A percentile compares a stretch with the other conserved stretches of the same genome.
Conservation (phyloP, 176 grass and related monocot genomes). For the Phragmites australis region DNA sequence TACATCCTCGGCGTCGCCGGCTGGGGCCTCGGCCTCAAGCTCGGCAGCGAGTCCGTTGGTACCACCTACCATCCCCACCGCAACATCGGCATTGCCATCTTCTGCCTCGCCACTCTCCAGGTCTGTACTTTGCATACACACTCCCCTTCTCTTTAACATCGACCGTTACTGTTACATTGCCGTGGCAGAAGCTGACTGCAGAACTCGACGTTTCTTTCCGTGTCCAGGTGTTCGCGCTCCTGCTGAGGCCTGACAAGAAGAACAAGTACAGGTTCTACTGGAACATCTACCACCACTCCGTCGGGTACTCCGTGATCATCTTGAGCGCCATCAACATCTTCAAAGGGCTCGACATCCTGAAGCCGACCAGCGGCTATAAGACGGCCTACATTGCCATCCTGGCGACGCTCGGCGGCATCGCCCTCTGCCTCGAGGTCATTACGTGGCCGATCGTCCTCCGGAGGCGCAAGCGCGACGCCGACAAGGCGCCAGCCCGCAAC, state of each 20-base stretch:
- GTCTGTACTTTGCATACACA: too few species aligned
- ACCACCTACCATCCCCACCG: conserved; percentile 55
- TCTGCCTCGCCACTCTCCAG: conserved; percentile 72
- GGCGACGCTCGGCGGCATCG: conserved; percentile 51
- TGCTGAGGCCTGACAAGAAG: conserved; percentile 80
- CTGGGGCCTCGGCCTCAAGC: conserved; percentile 90
- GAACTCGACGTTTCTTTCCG: too few species aligned
- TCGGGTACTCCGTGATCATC: conserved; percentile 74
- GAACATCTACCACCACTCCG: conserved; percentile 81
- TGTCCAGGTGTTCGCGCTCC: conserved; percentile 71
- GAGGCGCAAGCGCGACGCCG: conserved; percentile 34
- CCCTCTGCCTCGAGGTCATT: conserved; percentile 63
- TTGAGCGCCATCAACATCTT: conserved; percentile 77
- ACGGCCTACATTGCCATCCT: conserved; percentile 71
- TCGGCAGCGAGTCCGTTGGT: conserved; percentile 82
- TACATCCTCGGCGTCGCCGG: conserved; percentile 84
- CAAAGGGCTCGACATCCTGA: conserved; percentile 81
- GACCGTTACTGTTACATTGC: too few species aligned
- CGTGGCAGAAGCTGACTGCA: too few species aligned
- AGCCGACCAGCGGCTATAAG: conserved; percentile 70
- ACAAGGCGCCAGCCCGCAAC: conserved; percentile 30
- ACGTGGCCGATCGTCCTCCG: conserved; percentile 74
- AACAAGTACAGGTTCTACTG: conserved; percentile 93
- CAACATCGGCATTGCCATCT: conserved; percentile 76
- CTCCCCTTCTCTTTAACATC: too few species aligned